These are phyloP conservation scores for Penstemon davidsonii DNA, from an alignment of 257 asterid genomes.

Conservation along the genomic window DNA sequence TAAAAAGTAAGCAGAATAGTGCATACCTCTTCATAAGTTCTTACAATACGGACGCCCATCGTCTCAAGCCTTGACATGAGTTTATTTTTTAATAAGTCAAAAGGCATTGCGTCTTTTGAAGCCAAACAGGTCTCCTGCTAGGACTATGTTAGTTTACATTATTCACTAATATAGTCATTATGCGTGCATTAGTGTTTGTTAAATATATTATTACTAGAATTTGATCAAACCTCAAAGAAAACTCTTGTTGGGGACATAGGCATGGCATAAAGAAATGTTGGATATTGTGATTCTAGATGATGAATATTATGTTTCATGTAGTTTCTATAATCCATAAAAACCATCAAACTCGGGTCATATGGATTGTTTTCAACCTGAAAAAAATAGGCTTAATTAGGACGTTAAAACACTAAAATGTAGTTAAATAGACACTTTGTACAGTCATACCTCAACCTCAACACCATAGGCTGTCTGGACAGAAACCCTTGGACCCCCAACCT, in stretches of 20 bases:
- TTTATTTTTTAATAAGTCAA: constrained; percentile 72
- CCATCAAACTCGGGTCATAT: constrained; percentile 87
- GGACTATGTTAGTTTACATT: constrained; percentile 19
- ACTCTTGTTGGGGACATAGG: constrained; percentile 82
- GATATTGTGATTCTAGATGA: constrained; percentile 66
- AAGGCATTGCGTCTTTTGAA: constrained; percentile 95
- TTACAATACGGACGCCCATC: constrained; percentile 75
- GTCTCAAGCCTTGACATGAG: constrained; percentile 84
- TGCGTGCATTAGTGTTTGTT: not conserved
- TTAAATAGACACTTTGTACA: too few species aligned
- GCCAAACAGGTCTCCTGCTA: constrained; percentile 96
- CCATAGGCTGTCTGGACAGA: constrained; percentile 99
- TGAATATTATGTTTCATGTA: constrained; percentile 48
- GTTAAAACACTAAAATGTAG: not conserved
- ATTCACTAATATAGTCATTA: not conserved
- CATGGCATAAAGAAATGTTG: constrained; percentile 98
- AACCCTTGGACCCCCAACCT: constrained; percentile 97
- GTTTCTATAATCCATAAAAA: constrained; percentile 98
- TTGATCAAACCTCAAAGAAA: constrained; percentile 75
- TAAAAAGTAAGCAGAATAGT: constrained; percentile 19
- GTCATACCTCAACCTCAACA: constrained; percentile 88
- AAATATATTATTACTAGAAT: not conserved
- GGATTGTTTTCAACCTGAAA: constrained; percentile 96
- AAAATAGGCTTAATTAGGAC: not conserved
- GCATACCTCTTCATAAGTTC: constrained; percentile 83